Conservation (phyloP, 768 basidiomycete species). For the Leccinum subgranulosum region DNA sequence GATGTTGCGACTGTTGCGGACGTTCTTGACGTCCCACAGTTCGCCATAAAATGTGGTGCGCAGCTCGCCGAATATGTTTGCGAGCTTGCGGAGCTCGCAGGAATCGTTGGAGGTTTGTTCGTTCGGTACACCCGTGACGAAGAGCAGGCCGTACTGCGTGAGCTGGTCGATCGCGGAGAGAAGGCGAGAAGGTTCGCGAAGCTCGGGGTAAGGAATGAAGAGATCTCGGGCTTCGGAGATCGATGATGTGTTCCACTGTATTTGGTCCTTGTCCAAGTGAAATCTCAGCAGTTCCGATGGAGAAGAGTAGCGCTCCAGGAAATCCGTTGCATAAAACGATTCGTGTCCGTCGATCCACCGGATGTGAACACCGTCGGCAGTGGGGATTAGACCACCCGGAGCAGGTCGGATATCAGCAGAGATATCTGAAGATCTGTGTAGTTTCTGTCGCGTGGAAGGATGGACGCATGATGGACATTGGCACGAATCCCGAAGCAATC, state of each 20-base stretch:
- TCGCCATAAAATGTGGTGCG: constrained; percentile 87
- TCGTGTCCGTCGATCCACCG: constrained; percentile 59
- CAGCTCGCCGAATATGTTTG: constrained; percentile 67
- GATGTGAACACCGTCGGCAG: constrained; percentile 45
- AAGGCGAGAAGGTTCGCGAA: constrained; percentile 45
- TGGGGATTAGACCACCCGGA: constrained; percentile 39
- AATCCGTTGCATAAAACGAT: constrained; percentile 49
- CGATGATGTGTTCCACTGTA: constrained; percentile 45
- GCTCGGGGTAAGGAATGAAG: constrained; percentile 52
- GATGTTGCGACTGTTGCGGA: constrained; percentile 77
- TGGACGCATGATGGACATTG: constrained; percentile 71
- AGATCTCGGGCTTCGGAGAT: constrained; percentile 41
- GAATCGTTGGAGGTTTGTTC: constrained; percentile 51
- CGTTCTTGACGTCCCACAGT: constrained; percentile 83
- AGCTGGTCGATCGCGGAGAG: constrained; percentile 66
- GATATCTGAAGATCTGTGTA: constrained; percentile 68
- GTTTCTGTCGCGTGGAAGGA: constrained; percentile 73
- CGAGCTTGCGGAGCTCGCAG: constrained; percentile 70
- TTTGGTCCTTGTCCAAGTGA: constrained; percentile 40
- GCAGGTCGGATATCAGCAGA: constrained; percentile 46
- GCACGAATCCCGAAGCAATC: constrained; percentile 87
- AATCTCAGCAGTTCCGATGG: constrained; percentile 35
- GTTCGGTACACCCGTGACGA: constrained; percentile 70
- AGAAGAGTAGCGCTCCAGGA: constrained; percentile 49
- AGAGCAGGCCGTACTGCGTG: constrained; percentile 65